Conservation (phyloP, 1,284 basidiomycete genomes). For the Fomitopsis betulina region DNA sequence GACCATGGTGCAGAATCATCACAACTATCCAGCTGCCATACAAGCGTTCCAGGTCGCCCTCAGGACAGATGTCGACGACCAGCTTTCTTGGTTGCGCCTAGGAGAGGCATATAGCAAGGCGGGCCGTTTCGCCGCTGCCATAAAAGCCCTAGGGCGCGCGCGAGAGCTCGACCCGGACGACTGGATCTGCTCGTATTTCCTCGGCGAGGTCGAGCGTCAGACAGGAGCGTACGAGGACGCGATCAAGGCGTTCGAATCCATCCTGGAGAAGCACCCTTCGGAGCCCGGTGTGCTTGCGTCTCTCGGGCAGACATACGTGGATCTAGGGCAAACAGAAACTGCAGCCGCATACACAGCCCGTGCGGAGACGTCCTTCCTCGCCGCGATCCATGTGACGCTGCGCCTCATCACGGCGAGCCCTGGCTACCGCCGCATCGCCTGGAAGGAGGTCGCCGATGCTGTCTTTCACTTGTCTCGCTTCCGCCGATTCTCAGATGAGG, state of each 20-base stretch:
- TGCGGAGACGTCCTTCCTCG: conserved; percentile 69
- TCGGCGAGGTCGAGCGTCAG: conserved; percentile 83
- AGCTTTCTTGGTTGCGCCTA: conserved; percentile 82
- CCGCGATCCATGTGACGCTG: conserved; percentile 54
- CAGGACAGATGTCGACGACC: conserved; percentile 76
- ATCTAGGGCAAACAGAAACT: conserved; percentile 65
- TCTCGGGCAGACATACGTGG: conserved; percentile 72
- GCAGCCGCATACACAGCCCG: conserved; percentile 69
- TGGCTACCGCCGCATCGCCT: conserved; percentile 70
- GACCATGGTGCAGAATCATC: conserved; percentile 51
- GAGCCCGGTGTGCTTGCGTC: conserved; percentile 74
- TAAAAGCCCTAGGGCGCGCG: conserved; percentile 83
- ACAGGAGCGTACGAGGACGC: conserved; percentile 77
- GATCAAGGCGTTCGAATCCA: conserved; percentile 59
- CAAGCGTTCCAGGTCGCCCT: conserved; percentile 87
- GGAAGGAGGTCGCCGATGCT: conserved; percentile 87
- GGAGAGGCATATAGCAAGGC: conserved; percentile 91
- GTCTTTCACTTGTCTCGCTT: conserved; percentile 59
- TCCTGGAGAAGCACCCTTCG: conserved; percentile 53
- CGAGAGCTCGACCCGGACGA: conserved; percentile 64
- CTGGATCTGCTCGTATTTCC: conserved; percentile 85
- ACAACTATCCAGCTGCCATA: conserved; percentile 76
- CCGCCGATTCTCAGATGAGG: conserved; percentile 39
- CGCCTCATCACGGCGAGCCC: conserved; percentile 50
- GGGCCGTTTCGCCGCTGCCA: conserved; percentile 84